phyloP scores from a whole-genome alignment of 2,329 filamentous ascomycete genomes.

The Exserohilum rostratum region DNA sequence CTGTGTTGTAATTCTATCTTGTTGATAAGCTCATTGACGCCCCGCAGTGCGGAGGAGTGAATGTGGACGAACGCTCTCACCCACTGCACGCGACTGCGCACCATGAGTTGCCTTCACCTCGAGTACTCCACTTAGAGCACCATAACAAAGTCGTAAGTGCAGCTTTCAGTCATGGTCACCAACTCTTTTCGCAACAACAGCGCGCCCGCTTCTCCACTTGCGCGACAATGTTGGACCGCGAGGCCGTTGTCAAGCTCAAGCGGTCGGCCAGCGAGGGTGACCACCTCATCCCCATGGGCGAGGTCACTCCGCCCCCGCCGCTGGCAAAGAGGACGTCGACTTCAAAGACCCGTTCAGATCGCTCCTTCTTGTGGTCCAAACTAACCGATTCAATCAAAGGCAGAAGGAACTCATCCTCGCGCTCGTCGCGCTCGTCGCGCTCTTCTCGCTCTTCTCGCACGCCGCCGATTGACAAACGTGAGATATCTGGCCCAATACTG shows the following conservation, averaged over 20 bases:
- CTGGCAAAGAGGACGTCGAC: conserved; percentile 10
- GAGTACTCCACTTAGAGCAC: conserved; percentile 19
- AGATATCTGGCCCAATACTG: conserved; percentile 36
- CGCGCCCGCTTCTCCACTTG: conserved; percentile 3
- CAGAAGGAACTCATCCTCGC: conserved; percentile 22
- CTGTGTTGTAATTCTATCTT: conserved; percentile 5
- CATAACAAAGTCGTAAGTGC: conserved; percentile 32
- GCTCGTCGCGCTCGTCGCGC: conserved; percentile 17
- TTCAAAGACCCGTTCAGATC: conserved; percentile 12
- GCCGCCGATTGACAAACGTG: conserved; percentile 27
- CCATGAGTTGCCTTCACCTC: conserved; percentile 37
- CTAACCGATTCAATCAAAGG: conserved; percentile 36
- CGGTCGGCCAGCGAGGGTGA: conserved; percentile 32
- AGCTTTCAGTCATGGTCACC: conserved; percentile 8
- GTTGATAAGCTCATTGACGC: conserved; percentile 9
- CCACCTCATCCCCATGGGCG: conserved; percentile 22
- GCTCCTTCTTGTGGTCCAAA: conserved; percentile 37
- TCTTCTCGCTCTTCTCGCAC: conserved; percentile 19
- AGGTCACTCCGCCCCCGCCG: conserved; percentile 21
- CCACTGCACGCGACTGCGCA: conserved; percentile 28
- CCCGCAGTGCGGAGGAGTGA: conserved; percentile 18
- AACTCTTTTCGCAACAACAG: conserved; percentile 9
- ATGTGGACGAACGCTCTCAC: conserved; percentile 23
- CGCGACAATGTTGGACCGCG: conserved; percentile 28
- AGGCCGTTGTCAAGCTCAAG: conserved; percentile 30